Base-by-base conservation (phyloP, 2,329 filamentous ascomycete species). In the Stachybotrys echinatus region DNA sequence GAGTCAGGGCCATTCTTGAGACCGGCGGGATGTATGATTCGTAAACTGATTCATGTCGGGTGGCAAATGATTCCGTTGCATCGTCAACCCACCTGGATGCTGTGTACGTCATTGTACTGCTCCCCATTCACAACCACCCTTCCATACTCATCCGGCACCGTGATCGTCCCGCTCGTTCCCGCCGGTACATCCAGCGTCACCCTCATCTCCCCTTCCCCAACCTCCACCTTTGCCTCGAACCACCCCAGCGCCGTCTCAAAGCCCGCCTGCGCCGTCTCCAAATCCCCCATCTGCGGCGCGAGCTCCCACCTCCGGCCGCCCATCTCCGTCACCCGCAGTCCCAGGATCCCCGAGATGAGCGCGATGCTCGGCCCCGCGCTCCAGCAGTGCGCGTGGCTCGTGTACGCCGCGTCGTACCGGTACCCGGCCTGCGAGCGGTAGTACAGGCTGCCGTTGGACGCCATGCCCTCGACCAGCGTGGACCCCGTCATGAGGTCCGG, bases 331-430 rank as follows among this genome's bases (percentile, higher is more conserved):
- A 48, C 18, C 6, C 47, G 18, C 20, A 48, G 8, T 1, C 47
- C 47, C 21, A 48, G n/a, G 10, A 48, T 20, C 6, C 47, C 47
- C 6, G 37, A 40, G 17, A 48, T 40, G 20, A 66, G 48, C 14
- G 60, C 51, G 47, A 48, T 52, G 2, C 62, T 65, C 3, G 63
- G 64, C 2, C 64, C 67, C 2, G 62, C 58, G 18, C 56, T 58
- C 68, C 67, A 70, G 0, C 65, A 64, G 50, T 70, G 66, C 4
- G 61, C 59, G 38, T 66, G 61, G n/a, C 56, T 61, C 7, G 66
- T 64, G 50, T 65, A 65, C 12, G 60, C 55, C 1, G 65, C 56
- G 43, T 69, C 66, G 43, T 58, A 58, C 1, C 52, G 59, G 48
- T 69, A 70, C 2, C 63, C 65, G 1, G 61, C 52, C 19, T 55